A percentile compares a stretch with the other conserved stretches of the same genome.
phyloP scores from a whole-genome alignment of 129 eudicot genomes.

The Deinandra increscens region DNA sequence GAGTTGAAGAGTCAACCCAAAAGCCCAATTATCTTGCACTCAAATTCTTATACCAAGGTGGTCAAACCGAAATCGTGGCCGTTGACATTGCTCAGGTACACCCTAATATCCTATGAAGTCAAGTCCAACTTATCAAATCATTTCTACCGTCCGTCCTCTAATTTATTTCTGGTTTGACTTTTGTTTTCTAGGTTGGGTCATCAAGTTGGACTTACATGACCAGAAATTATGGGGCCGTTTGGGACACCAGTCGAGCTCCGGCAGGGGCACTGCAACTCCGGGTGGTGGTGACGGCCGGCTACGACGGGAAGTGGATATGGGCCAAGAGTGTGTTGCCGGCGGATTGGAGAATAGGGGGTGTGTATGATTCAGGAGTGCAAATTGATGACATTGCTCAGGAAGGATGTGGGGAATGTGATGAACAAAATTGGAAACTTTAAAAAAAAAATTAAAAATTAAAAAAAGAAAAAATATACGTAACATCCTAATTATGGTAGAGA shows the following conservation, averaged over 20 bases:
- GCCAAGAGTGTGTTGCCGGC: constrained; percentile 58
- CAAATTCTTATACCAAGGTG: constrained; percentile 71
- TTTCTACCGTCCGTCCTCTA: not conserved
- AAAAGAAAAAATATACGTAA: not conserved
- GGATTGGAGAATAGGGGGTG: constrained; percentile 63
- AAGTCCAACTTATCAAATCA: not conserved
- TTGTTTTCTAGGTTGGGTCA: constrained; percentile 48
- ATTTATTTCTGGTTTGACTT: constrained; percentile 9
- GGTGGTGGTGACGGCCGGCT: constrained; percentile 67
- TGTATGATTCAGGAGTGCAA: constrained; percentile 66
- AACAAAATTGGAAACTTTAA: constrained; percentile 43
- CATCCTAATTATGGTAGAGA: not conserved
- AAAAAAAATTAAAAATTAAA: not conserved
- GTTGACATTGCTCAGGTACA: constrained; percentile 65
- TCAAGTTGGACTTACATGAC: constrained; percentile 62
- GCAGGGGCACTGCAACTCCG: constrained; percentile 63
- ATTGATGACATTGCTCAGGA: constrained; percentile 77
- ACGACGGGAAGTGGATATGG: constrained; percentile 56
- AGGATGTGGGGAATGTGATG: constrained; percentile 61
- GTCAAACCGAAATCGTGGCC: constrained; percentile 69
- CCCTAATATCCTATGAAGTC: not conserved
- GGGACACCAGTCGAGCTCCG: constrained; percentile 66
- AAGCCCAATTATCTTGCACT: constrained; percentile 70
- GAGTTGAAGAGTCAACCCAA: constrained; percentile 75
- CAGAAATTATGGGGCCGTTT: constrained; percentile 65